phyloP scores from a whole-genome alignment of 1,139 yeast genomes.

The Eremothecium coryli region DNA sequence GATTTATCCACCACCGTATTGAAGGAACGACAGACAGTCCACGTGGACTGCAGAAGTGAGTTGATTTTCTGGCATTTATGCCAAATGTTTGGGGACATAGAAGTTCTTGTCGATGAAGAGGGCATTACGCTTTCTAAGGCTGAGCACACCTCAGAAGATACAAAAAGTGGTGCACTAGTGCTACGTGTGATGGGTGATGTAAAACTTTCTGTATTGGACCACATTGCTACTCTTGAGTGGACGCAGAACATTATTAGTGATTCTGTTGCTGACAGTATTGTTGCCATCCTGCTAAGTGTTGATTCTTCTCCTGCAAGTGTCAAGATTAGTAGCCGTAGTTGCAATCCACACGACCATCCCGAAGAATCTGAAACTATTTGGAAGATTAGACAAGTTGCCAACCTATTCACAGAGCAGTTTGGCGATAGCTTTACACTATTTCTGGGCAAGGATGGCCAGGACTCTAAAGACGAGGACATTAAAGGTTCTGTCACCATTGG shows the following conservation, averaged over 20 bases:
- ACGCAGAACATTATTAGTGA: slow-evolving; percentile 83
- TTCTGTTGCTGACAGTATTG: slow-evolving; percentile 86
- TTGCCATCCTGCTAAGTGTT: slow-evolving; percentile 82
- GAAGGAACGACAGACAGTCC: slow-evolving; percentile 68
- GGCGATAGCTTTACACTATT: slow-evolving; percentile 54
- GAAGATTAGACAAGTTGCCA: slow-evolving; percentile 53
- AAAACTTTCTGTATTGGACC: slow-evolving; percentile 43
- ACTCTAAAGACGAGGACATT: slow-evolving; percentile 42
- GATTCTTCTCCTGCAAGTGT: slow-evolving; percentile 95
- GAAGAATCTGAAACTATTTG: slow-evolving; percentile 34
- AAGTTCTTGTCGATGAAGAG: slow-evolving; percentile 53
- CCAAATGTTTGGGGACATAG: slow-evolving; percentile 89
- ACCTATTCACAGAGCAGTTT: slow-evolving; percentile 72
- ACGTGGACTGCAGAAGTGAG: slow-evolving; percentile 72
- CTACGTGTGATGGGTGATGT: slow-evolving; percentile 43
- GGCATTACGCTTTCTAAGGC: slow-evolving; percentile 32
- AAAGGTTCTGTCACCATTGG: slow-evolving; percentile 49
- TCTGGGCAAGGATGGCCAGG: slow-evolving; percentile 31
- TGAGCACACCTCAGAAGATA: slow-evolving; percentile 11
- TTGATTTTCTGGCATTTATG: slow-evolving; percentile 81
- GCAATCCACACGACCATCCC: slow-evolving; percentile 38
- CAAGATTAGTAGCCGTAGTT: slow-evolving; percentile 59
- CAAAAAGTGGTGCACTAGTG: slow-evolving; percentile 31
- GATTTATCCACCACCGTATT: slow-evolving; percentile 80
- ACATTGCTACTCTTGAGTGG: slow-evolving; percentile 72